These are phyloP conservation scores for Ilyonectria destructans DNA, from an alignment of 2,329 filamentous ascomycete genomes.

Conservation along the genomic window DNA sequence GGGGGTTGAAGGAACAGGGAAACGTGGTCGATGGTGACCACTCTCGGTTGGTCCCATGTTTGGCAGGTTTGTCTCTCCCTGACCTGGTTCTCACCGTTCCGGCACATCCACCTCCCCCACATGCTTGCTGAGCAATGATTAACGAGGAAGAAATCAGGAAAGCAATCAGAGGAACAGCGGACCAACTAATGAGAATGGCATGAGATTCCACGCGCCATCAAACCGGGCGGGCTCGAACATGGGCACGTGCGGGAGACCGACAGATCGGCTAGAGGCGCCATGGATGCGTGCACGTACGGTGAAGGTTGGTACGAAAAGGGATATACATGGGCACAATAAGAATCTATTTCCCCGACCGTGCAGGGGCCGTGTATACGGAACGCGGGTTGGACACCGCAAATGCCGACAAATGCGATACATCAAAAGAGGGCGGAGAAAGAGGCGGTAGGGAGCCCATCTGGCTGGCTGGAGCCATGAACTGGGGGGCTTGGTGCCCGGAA, in stretches of 20 bases:
- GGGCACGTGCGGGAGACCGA: constrained; percentile 12
- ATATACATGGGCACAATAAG: neutral
- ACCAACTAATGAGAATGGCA: constrained; percentile 1
- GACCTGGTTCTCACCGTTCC: neutral
- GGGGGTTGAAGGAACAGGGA: neutral
- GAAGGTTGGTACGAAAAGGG: neutral
- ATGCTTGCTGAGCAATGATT: neutral
- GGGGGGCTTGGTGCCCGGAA: neutral
- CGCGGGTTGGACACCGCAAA: neutral
- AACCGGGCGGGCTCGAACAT: neutral
- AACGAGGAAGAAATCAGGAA: neutral
- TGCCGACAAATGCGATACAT: neutral
- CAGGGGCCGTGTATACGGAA: neutral
- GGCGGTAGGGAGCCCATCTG: neutral
- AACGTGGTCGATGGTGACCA: neutral
- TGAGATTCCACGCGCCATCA: constrained; percentile 6
- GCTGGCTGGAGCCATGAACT: neutral
- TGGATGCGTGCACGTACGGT: neutral
- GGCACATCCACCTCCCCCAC: neutral
- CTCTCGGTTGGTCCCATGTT: neutral
- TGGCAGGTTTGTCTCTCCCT: neutral
- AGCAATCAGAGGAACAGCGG: neutral
- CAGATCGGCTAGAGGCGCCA: neutral
- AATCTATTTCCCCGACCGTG: neutral
- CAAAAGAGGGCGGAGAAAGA: neutral